A percentile compares a stretch with the other conserved stretches of the same genome.
These are phyloP conservation scores for Psilocybe tampanensis DNA, from an alignment of 768 basidiomycete genomes.

Conservation along the genomic window DNA sequence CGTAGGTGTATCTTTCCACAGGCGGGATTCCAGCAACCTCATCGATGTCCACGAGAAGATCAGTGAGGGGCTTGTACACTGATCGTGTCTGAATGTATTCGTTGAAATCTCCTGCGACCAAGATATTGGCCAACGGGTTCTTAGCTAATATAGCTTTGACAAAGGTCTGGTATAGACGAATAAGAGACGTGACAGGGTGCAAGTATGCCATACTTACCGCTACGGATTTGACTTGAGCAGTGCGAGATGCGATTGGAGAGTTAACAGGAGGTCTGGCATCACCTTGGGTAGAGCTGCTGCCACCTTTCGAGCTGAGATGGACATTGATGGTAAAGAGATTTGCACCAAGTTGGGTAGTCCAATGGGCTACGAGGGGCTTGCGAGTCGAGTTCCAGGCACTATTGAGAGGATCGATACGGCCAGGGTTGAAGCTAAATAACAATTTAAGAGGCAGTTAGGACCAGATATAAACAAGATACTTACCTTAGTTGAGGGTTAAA, in stretches of 20 bases:
- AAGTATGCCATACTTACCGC: slow-evolving; percentile 38
- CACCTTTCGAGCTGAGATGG: slow-evolving; percentile 60
- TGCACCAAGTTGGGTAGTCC: slow-evolving; percentile 46
- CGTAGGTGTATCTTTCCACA: slow-evolving; percentile 62
- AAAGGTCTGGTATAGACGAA: slow-evolving; percentile 40
- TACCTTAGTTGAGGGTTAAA: slow-evolving; percentile 46
- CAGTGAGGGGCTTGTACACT: slow-evolving; percentile 46
- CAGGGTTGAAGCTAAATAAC: slow-evolving; percentile 56
- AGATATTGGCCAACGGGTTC: slow-evolving; percentile 47
- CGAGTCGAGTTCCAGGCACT: slow-evolving; percentile 56
- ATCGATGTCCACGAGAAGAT: slow-evolving; percentile 50
- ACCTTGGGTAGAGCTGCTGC: slow-evolving; percentile 55
- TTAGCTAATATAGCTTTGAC: slow-evolving; percentile 43
- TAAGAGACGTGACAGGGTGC: neutral
- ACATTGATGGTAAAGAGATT: slow-evolving; percentile 62
- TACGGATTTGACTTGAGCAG: slow-evolving; percentile 50
- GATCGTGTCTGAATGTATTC: slow-evolving; percentile 57
- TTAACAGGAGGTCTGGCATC: slow-evolving; percentile 64
- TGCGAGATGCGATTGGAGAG: slow-evolving; percentile 46
- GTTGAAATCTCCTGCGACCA: slow-evolving; percentile 65
- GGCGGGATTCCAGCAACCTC: slow-evolving; percentile 47
- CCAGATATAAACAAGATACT: slow-evolving; percentile 1
- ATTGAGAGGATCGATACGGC: slow-evolving; percentile 60
- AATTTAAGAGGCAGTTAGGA: neutral
- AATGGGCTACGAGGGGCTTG: slow-evolving; percentile 62